Base-by-base conservation (phyloP, 202 grass and related monocot genomes). In the Carex arenaria region DNA sequence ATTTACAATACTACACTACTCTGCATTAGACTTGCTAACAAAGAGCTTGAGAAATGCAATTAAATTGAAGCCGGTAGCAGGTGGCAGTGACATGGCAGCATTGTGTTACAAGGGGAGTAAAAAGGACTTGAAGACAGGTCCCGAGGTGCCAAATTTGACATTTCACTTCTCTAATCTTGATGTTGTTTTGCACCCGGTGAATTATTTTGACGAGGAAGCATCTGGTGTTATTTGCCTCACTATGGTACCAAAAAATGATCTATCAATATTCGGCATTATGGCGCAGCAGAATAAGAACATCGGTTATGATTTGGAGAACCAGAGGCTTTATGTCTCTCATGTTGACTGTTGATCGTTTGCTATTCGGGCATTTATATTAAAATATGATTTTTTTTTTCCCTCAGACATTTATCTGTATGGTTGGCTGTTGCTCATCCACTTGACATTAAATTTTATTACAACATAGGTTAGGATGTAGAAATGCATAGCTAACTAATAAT, bases 271-370 rank as follows among this genome's bases (percentile, higher is more conserved):
- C 10, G 82, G 82, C 15, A 62, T 28, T 17, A 72, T 74, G 51
- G 67, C 82, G 63, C 82, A 84, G 18, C 82, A 84, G 28, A 84
- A 84, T 72, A 75, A 75, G 49, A 84, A 84, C 45, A 36, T 84
- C n/a, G 82, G 82, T 22, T 75, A 84, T 75, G 82, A 84, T 43
- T 51, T 84, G 67, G 69, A 60, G 67, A 84, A 74, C 6, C 52
- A 62, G 26, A 84, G 82, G 26, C 67, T 84, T 18, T 84, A 84
- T 47, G 28, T 84, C 1, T 74, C 28, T 56, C 36, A 84, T 43
- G 45, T 32, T 10, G 51, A 28, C 31, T 49, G 82, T 61, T 84
- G 14, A 81, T 54, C 1, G 71, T 74, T 53, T 74, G 11, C 23
- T 7, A 74, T 30, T 74, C 6, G 4, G 6, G 5, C 12, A 53